Evolutionary conservation across 78 protist genomes (phyloP).

Genomic region (Speleostelium caveatum): DNA sequence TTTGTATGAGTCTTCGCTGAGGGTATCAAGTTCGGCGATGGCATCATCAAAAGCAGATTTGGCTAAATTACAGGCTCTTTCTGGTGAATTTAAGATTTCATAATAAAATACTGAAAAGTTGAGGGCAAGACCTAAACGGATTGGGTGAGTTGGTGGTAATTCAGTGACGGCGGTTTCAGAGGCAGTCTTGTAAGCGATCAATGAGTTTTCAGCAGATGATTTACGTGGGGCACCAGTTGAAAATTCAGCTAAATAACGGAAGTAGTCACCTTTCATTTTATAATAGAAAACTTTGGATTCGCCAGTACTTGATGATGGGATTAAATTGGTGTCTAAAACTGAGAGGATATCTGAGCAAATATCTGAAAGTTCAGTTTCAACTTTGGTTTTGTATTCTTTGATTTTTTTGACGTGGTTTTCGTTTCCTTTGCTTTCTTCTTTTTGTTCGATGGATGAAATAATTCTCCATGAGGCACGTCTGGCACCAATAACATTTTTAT

Average conservation of each 20-base stretch:
- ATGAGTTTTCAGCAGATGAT: constrained; percentile 91
- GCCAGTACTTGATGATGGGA: constrained; percentile 83
- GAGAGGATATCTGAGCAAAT: constrained; percentile 91
- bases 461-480: constrained; percentile 99
- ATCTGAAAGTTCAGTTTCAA: constrained; percentile 94
- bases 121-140: constrained; percentile 99
- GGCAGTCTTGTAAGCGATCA: constrained; percentile 95
- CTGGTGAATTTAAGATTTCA: constrained; percentile 96
- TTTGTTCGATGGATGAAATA: constrained; percentile 93
- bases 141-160: constrained; percentile 97
- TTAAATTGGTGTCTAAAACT: constrained; percentile 90
- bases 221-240: constrained; percentile 84
- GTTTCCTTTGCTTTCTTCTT: constrained; percentile 90
- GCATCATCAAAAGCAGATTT: constrained; percentile 96
- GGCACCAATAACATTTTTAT: constrained; percentile 99
- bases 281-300: constrained; percentile 97
- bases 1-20: constrained; percentile 97
- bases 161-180: constrained; percentile 87
- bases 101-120: constrained; percentile 99
- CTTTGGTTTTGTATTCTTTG: constrained; percentile 87
- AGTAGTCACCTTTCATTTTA: constrained; percentile 99
- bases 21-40: constrained; percentile 97
- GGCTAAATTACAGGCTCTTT: constrained; percentile 95
- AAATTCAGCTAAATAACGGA: constrained; percentile 98
- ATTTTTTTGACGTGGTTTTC: constrained; percentile 74